Evolutionary conservation across 2,329 filamentous ascomycete species (phyloP), one percentile per base, ranked within the genome.

Genomic region (Claviceps monticola): DNA sequence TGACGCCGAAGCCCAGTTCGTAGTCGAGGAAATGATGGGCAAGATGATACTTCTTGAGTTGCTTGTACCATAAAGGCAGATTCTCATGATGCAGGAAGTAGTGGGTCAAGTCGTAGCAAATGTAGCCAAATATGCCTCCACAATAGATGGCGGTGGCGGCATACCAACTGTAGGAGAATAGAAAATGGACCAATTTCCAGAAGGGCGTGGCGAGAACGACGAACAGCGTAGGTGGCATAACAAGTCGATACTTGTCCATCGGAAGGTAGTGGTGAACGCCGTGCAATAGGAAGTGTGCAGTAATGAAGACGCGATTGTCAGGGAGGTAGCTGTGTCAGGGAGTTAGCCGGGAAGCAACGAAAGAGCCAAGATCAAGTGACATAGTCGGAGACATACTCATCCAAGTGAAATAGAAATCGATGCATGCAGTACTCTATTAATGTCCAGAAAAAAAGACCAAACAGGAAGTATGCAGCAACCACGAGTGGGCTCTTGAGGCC

Each of bases 81-180:
- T 88, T 94, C 71, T 86, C 81, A 72, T 98, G 93, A 68, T 98
- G 93, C 41, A 98, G 78, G 77, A 98, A 98, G 75, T 97, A 98
- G 68, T 98, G 93, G 1, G 93, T 98, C 73, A 96, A 64, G 67
- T 98, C 93, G 71, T 98, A 98, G 74, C 86, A 89, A 56, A 96
- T 78, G 66, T 98, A 98, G 53, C 93, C 93, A 61, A 95, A 95
- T 56, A 98, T 83, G 55, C 90, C 93, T 48, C 93, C 93, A 61
- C 83, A 91, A 73, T 78, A 98, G 4, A 88, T 84, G 21, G 83
- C 80, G 0, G 83, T 79, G 5, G 82, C 93, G 9, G 84, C 79
- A 67, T 86, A 78, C 90, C 90, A 97, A 68, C 91, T 80, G 71
- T 83, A 90, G 66, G 72, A 85, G 67, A 98, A 88, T 51, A 97